Conservation (phyloP, 192 early-diverging fungal genomes). For the Gryganskiella cystojenkinii region DNA sequence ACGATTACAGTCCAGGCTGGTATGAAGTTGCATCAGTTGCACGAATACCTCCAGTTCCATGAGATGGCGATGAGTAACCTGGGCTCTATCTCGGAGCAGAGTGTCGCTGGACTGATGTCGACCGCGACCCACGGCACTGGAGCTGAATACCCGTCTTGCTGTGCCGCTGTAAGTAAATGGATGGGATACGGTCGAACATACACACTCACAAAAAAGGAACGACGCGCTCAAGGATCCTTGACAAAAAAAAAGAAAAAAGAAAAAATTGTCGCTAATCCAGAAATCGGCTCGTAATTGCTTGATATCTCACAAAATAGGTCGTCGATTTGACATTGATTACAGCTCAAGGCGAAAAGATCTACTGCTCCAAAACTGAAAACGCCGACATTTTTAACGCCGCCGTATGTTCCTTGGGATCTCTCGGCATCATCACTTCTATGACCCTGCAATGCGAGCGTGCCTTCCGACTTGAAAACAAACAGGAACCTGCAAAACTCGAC, state of each 20-base stretch:
- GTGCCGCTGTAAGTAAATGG: conserved; percentile 59
- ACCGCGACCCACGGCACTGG: conserved; percentile 83
- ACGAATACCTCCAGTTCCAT: conserved; percentile 63
- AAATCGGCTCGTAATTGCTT: too few relatives aligned
- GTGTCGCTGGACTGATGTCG: conserved; percentile 75
- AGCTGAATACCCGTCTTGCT: conserved; percentile 66
- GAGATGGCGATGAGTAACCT: conserved; percentile 73
- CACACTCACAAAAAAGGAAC: too few relatives aligned
- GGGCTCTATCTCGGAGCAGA: conserved; percentile 81
- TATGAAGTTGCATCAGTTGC: conserved; percentile 70
- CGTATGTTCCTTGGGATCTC: conserved; percentile 71
- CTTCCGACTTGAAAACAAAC: conserved; percentile 74
- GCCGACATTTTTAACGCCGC: conserved; percentile 73
- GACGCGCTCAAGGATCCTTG: too few relatives aligned
- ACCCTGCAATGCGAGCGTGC: conserved; percentile 73
- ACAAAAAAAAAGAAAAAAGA: background rate
- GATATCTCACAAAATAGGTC: conserved; percentile 55
- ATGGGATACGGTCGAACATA: too few relatives aligned
- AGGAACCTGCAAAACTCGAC: conserved; percentile 67
- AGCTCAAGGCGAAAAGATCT: conserved; percentile 57
- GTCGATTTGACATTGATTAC: conserved; percentile 71
- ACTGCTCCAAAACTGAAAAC: conserved; percentile 60
- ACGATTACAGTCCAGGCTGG: conserved; percentile 74
- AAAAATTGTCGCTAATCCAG: too few relatives aligned
- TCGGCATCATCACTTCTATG: conserved; percentile 76